phyloP scores from a whole-genome alignment of 73 alveolate species.

The Paramecium pentaurelia region DNA sequence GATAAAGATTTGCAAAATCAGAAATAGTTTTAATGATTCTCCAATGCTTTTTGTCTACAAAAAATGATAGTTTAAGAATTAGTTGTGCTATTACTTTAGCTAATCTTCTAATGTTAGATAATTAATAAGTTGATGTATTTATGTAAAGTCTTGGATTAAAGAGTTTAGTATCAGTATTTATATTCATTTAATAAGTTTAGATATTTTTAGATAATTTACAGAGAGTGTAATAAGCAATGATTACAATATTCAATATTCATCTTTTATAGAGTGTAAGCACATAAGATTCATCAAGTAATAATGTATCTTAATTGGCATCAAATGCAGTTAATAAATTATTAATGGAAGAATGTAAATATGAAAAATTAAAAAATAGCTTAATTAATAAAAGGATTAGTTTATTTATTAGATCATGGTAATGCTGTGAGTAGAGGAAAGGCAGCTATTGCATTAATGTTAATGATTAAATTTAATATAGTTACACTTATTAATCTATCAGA shows the following conservation, averaged over 20 bases:
- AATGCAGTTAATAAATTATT: neutral
- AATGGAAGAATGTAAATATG: constrained; percentile 2
- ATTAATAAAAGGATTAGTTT: constrained; percentile 61
- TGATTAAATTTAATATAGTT: constrained; percentile 69
- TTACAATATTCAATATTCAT: constrained; percentile 73
- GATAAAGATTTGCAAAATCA: constrained; percentile 76
- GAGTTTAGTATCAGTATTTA: neutral
- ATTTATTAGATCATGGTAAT: constrained; percentile 71
- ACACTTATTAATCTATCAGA: constrained; percentile 72
- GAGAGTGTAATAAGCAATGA: constrained; percentile 77
- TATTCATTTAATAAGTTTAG: neutral
- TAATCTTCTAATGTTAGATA: constrained; percentile 71
- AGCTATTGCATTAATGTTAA: constrained; percentile 66
- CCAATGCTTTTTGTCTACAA: constrained; percentile 55
- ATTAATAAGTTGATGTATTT: constrained; percentile 60
- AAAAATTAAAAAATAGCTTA: constrained; percentile 54
- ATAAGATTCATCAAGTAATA: constrained; percentile 54
- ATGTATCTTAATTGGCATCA: constrained; percentile 23
- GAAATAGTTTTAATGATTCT: constrained; percentile 68
- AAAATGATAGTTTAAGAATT: constrained; percentile 67
- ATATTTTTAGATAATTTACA: constrained; percentile 72
- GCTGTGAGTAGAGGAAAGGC: constrained; percentile 84
- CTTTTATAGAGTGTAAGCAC: constrained; percentile 53
- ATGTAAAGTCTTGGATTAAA: constrained; percentile 68
- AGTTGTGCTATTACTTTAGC: constrained; percentile 79